These are phyloP conservation scores for Tetrahymena malaccensis DNA, from an alignment of 73 alveolate genomes.

Conservation along the genomic window DNA sequence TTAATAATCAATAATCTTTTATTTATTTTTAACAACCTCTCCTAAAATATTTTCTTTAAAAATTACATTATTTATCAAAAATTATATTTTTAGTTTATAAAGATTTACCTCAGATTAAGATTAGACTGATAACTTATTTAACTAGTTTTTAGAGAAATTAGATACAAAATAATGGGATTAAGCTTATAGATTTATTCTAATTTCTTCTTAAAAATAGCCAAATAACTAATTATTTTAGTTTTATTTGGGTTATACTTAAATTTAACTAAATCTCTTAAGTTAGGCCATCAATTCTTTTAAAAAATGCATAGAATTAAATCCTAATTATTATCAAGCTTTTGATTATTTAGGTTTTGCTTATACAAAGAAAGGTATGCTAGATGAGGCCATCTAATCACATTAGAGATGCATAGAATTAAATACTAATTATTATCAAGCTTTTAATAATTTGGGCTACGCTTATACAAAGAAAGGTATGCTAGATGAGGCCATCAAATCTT, in stretches of 20 bases:
- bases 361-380: not conserved
- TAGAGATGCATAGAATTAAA: not conserved
- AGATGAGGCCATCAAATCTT: not conserved
- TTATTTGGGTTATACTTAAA: not conserved
- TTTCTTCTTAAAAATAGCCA: not conserved
- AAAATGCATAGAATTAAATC: not conserved
- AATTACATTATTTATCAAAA: no score
- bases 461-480: not conserved
- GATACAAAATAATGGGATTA: not conserved
- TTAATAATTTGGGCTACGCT: not conserved
- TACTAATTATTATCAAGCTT: not conserved
- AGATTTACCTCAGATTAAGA: no score
- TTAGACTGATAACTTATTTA: no score
- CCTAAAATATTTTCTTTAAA: no score
- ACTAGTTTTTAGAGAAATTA: not conserved
- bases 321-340: not conserved
- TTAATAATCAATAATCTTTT: no score
- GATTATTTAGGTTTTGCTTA: not conserved
- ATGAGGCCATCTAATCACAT: not conserved
- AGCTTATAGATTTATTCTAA: not conserved
- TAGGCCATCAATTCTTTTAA: not conserved
- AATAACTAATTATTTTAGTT: not conserved
- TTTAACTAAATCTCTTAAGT: not conserved
- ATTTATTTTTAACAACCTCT: no score
- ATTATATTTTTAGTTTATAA: no score